Percentiles rank a stretch among this genome's conserved stretches.
These are phyloP conservation scores for Cutaneotrichosporon arboriforme DNA, from an alignment of 1,284 basidiomycete genomes.

Conservation along the genomic window DNA sequence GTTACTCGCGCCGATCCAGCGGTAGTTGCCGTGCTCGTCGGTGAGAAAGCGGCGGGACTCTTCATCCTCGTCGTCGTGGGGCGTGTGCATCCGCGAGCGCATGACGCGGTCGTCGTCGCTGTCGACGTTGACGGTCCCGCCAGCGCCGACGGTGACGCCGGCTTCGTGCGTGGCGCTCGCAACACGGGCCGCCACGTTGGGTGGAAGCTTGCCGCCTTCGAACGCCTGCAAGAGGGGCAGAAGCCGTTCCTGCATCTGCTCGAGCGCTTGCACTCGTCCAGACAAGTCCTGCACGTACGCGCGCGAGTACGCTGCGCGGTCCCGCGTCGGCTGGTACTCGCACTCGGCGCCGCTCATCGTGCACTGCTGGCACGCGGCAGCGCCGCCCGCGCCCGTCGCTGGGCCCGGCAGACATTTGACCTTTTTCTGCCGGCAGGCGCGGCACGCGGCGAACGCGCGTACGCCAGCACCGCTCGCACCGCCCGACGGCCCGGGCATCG, in stretches of 20 bases:
- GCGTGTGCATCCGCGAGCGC: slow-evolving; percentile 33
- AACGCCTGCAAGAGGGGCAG: slow-evolving; percentile 36
- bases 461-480: slow-evolving; percentile 14
- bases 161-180: background rate
- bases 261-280: slow-evolving; percentile 42
- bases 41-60: slow-evolving; percentile 28
- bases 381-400: slow-evolving; percentile 7
- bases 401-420: slow-evolving; percentile 40
- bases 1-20: slow-evolving; percentile 86
- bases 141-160: background rate
- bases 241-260: slow-evolving; percentile 31
- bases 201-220: slow-evolving; percentile 22
- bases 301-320: slow-evolving; percentile 42
- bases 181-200: background rate
- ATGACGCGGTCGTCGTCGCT: slow-evolving; percentile 10
- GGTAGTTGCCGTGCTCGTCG: slow-evolving; percentile 77
- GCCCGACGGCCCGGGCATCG: background rate
- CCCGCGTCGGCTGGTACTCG: slow-evolving; percentile 42
- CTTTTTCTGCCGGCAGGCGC: slow-evolving; percentile 41
- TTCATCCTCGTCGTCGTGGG: slow-evolving; percentile 51
- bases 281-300: slow-evolving; percentile 46
- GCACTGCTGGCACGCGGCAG: slow-evolving; percentile 40
- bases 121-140: slow-evolving; percentile 3
- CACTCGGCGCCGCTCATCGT: slow-evolving; percentile 34
- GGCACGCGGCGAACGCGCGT: slow-evolving; percentile 41